Base-by-base conservation (phyloP, 2,329 filamentous ascomycete genomes). In the Seiridium unicorne region DNA sequence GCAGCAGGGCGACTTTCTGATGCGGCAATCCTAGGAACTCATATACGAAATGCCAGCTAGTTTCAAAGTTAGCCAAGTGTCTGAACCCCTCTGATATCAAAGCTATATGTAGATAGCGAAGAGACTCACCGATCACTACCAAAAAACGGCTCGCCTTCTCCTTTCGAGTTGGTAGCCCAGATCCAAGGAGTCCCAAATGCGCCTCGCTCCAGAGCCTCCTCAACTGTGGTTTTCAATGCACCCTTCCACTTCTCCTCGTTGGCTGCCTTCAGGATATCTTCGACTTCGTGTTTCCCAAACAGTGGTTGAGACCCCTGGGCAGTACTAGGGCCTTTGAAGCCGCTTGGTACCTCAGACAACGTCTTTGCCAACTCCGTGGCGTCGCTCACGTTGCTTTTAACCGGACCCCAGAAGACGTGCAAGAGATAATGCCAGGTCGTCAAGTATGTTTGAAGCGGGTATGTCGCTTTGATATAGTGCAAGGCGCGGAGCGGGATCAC, bases 101-200 rank as follows among this genome's bases (percentile, higher is more conserved):
- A 26, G 18, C 18, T 26, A 26, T 26, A 26, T 26, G 9, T n/a
- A 8, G 31, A 51, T 8, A 10, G 38, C 7, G 4, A 48, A 48
- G 11, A 51, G 44, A 55, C 74, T 61, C 70, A 81, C 84, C 86
- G 78, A 74, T 93, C 90, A 74, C 89, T 92, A 3, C 90, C 90
- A 73, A 93, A 93, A 71, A 93, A 92, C 0, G 88, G 84, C 75
- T 90, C 87, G 54, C 80, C 80, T 59, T 80, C 72, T 0, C 88
- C 88, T 62, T 81, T 72, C 1, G 69, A 71, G 66, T 89, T 85
- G 18, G 78, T 81, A 3, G 87, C 90, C 82, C 86, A 88, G 62
- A 91, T 79, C 90, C 91, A 94, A 1, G 91, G 91, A 55, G 86
- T 85, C 0, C 91, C 91, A 73, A 91, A 94, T 0, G 90, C 91